Evolutionary conservation across 2,329 filamentous ascomycete species (phyloP).

Genomic region (Colletotrichum sp.): DNA sequence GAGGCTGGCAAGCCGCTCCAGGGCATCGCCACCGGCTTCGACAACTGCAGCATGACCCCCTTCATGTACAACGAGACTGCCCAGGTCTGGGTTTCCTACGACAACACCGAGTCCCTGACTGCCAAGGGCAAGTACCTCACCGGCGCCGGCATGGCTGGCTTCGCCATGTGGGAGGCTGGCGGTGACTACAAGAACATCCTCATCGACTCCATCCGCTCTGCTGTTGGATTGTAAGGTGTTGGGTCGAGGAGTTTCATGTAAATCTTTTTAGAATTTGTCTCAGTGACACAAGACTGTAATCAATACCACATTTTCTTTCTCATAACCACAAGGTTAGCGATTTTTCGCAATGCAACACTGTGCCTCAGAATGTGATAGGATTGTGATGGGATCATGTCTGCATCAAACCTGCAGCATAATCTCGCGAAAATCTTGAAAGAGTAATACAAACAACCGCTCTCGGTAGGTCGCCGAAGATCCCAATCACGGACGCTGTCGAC

Average conservation of each 20-base stretch:
- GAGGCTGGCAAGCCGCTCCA: constrained; percentile 3
- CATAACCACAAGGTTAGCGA: fast-evolving
- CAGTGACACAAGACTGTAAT: background rate
- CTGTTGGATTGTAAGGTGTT: constrained; percentile 2
- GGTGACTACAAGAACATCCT: constrained; percentile 18
- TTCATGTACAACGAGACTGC: constrained; percentile 6
- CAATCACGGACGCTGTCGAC: background rate
- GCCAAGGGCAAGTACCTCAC: constrained; percentile 14
- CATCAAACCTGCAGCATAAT: background rate
- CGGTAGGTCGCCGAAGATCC: background rate
- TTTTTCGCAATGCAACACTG: background rate
- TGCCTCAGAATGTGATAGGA: background rate
- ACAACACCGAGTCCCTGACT: background rate
- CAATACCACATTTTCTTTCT: background rate
- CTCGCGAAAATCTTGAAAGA: background rate
- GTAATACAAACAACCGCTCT: background rate
- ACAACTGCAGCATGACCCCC: constrained; percentile 17
- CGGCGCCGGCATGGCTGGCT: constrained; percentile 1
- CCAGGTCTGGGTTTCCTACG: constrained; percentile 20
- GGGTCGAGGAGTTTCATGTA: background rate
- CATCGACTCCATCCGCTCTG: constrained; percentile 6
- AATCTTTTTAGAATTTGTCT: background rate
- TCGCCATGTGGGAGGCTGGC: constrained; percentile 14
- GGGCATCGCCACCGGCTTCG: constrained; percentile 1
- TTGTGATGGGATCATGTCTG: background rate